These are phyloP conservation scores for Aristolochia fimbriata DNA, from an alignment of 164 flowering plant species.

Conservation along the genomic window DNA sequence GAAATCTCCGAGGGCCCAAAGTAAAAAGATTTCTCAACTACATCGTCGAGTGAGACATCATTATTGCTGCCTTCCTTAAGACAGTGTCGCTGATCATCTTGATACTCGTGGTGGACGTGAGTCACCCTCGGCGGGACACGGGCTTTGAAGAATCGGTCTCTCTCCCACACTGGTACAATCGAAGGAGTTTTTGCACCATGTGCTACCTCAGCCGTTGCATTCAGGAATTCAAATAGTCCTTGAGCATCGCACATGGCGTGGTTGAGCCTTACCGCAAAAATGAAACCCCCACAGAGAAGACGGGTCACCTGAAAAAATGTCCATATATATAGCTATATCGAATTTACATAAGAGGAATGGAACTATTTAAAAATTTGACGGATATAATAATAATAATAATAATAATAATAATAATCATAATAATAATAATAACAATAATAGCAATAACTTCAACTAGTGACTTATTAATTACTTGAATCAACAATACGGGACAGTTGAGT, in stretches of 20 bases:
- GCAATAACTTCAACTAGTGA: too few species aligned
- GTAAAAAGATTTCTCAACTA: slow-evolving; percentile 17
- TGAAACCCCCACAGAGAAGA: slow-evolving; percentile 31
- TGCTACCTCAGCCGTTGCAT: slow-evolving; percentile 18
- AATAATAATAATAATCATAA: too few species aligned
- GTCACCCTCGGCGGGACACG: slow-evolving; percentile 15
- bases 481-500: slow-evolving; percentile 10
- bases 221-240: slow-evolving; percentile 23
- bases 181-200: slow-evolving; percentile 20
- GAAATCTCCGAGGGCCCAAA: slow-evolving; percentile 13
- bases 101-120: slow-evolving; percentile 16
- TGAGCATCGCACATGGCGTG: slow-evolving; percentile 27
- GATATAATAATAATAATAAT: background rate
- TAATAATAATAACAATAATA: too few species aligned
- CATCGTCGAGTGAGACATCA: background rate
- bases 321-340: too few species aligned
- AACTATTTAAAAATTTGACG: too few species aligned
- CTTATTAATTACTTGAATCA: slow-evolving; percentile 3
- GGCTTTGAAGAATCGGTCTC: slow-evolving; percentile 16
- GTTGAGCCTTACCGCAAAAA: slow-evolving; percentile 22
- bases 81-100: too few species aligned
- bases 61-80: too few species aligned
- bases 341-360: too few species aligned
- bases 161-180: slow-evolving; percentile 20
- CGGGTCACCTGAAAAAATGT: slow-evolving; percentile 37